Base-by-base conservation (phyloP, 345 rosid genomes). In the Camelina neglecta region DNA sequence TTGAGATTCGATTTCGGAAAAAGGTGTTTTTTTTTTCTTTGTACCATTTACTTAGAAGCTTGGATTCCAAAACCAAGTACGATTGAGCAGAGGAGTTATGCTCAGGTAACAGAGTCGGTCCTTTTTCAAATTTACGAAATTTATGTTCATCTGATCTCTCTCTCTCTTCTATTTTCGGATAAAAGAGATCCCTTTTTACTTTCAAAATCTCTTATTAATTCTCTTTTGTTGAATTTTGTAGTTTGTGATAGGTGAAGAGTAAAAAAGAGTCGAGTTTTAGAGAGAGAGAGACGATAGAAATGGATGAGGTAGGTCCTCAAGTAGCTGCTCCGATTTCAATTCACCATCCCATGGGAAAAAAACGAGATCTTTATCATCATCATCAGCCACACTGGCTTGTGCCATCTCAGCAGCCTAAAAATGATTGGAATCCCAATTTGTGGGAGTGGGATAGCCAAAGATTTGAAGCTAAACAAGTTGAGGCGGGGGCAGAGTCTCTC, bases 361-460 rank as follows among this genome's bases (percentile, higher is more conserved):
- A 90, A 75, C 87, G 92, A 2, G 86, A 86, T 77, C 87, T 80
- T 72, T 81, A 81, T 21, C 80, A 49, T 8, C 83, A 75, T 35
- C 31, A 29, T 29, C 31, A 29, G 21, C 71, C 63, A 10, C 72
- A 64, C 61, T 57, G 71, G 80, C 67, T 77, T 1, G 44, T 59
- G 3, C 66, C 36, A 5, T 26, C 83, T 60, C 63, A 76, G 44
- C 60, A 6, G 4, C 53, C 67, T 3, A 55, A 67, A 26, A 78
- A 81, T 60, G 82, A 84, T 61, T 93, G 98, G 98, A 87, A 86
- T 59, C 83, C 90, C 7, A 83, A 73, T 61, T 69, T 76, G 15
- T 93, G 98, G 98, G 79, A 85, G 45, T 93, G 98, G 98, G 94
- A 93, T 61, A 80, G 87, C 16, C 83, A 72, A 18, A 79, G 86